These are phyloP conservation scores for Tubosaeta sp. DNA, from an alignment of 768 basidiomycete species.

Conservation along the genomic window DNA sequence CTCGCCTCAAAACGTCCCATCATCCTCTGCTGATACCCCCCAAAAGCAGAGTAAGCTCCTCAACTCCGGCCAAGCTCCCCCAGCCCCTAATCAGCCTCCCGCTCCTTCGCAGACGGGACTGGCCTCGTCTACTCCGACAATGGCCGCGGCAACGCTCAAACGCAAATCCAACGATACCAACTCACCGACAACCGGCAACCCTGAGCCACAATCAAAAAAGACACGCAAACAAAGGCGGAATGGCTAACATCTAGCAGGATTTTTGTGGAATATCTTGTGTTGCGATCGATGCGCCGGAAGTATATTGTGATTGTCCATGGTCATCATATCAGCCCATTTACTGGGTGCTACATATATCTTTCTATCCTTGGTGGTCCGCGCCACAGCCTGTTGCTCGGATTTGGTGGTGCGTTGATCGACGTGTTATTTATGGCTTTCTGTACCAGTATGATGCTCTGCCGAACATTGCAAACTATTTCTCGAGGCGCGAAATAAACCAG, in stretches of 20 bases:
- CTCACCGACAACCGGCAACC: conserved; percentile 49
- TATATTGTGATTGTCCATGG: conserved; percentile 23
- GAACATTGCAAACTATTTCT: conserved; percentile 15
- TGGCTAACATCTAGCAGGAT: conserved; percentile 34
- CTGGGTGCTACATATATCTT: conserved; percentile 28
- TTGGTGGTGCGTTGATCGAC: conserved; percentile 19
- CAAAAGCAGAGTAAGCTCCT: conserved; percentile 63
- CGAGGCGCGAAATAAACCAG: conserved; percentile 4
- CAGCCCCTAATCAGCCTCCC: conserved; percentile 37
- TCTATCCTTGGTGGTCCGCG: conserved; percentile 21
- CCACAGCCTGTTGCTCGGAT: conserved; percentile 23
- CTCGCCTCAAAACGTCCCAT: conserved; percentile 48
- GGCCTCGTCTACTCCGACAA: conserved; percentile 44
- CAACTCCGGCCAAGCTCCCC: conserved; percentile 38
- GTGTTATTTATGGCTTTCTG: conserved; percentile 37
- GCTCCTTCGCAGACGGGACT: conserved; percentile 39
- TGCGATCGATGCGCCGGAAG: conserved; percentile 27
- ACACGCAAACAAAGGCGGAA: conserved; percentile 54
- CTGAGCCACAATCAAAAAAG: conserved; percentile 48
- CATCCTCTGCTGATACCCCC: conserved; percentile 49
- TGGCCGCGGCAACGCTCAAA: conserved; percentile 49
- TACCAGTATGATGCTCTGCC: conserved; percentile 27
- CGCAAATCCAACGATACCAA: conserved; percentile 46
- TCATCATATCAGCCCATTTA: conserved; percentile 14
- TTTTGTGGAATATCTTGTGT: conserved; percentile 33